These are phyloP conservation scores for Aegilops sharonensis DNA, from an alignment of 176 grass and related monocot genomes.

Conservation along the genomic window DNA sequence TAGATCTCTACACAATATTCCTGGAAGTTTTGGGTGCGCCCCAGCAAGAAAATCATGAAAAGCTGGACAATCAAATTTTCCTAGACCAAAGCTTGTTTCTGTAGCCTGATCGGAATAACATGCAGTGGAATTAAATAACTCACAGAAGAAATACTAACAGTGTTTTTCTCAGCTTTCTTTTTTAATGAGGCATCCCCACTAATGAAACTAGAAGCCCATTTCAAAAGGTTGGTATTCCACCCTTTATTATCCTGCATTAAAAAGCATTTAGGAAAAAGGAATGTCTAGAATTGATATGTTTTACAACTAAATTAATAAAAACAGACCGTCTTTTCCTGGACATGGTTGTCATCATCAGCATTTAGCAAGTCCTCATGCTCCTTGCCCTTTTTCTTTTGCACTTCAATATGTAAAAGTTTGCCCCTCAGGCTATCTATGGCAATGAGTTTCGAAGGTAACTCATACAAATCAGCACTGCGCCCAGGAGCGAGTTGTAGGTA, in stretches of 20 bases:
- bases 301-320: constrained; percentile 24
- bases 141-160: constrained; percentile 50
- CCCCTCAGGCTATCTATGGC: constrained; percentile 92
- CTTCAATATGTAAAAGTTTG: constrained; percentile 89
- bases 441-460: constrained; percentile 57
- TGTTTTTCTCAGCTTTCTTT: constrained; percentile 53
- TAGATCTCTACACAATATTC: constrained; percentile 23
- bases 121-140: constrained; percentile 4
- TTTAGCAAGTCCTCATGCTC: constrained; percentile 82
- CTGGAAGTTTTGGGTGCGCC: not conserved
- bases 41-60: constrained; percentile 5
- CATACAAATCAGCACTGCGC: constrained; percentile 85
- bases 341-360: constrained; percentile 54
- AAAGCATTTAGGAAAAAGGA: constrained; percentile 25
- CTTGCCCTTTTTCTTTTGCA: constrained; percentile 84
- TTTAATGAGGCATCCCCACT: constrained; percentile 66
- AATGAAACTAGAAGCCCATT: constrained; percentile 95
- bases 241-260: constrained; percentile 71
- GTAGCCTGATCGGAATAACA: constrained; percentile 20
- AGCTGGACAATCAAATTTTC: not conserved
- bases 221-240: constrained; percentile 95
- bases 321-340: constrained; percentile 64
- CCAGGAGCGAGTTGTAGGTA: constrained; percentile 94
- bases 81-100: not conserved
- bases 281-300: constrained; percentile 14